These are phyloP conservation scores for Pythium brachiatum DNA, from an alignment of 352 stramenopile genomes.

Conservation along the genomic window DNA sequence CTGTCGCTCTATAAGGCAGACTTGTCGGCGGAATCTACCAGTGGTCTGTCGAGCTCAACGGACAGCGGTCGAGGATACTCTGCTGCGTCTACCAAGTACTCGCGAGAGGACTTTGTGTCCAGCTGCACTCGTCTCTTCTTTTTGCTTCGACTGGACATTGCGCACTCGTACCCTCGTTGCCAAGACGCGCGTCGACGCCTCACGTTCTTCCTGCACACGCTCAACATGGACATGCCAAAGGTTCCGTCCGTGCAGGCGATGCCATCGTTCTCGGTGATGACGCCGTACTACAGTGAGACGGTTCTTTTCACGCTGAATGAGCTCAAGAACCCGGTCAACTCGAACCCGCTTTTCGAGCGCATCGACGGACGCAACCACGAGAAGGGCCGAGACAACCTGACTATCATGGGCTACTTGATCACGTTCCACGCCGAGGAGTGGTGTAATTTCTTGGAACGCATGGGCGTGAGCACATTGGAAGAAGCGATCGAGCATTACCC, in stretches of 20 bases:
- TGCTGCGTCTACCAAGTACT: constrained; percentile 37
- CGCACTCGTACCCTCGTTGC: constrained; percentile 69
- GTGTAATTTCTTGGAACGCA: constrained; percentile 85
- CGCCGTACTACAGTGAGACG: constrained; percentile 86
- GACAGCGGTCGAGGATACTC: constrained; percentile 15
- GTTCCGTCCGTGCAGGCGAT: constrained; percentile 76
- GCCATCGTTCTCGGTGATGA: constrained; percentile 88
- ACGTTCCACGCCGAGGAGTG: constrained; percentile 87
- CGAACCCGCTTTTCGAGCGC: constrained; percentile 75
- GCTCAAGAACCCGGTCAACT: constrained; percentile 77
- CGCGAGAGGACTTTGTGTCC: constrained; percentile 64
- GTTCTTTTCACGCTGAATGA: constrained; percentile 87
- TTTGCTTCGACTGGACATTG: constrained; percentile 65
- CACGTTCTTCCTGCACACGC: constrained; percentile 84
- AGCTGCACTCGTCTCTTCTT: constrained; percentile 82
- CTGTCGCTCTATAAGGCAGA: constrained; percentile 70
- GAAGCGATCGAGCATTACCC: constrained; percentile 65
- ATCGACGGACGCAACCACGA: constrained; percentile 72
- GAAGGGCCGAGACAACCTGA: constrained; percentile 74
- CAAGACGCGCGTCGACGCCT: constrained; percentile 84
- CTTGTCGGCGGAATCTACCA: constrained; percentile 43
- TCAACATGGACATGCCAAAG: constrained; percentile 81
- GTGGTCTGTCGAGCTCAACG: constrained; percentile 35
- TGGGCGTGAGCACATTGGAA: constrained; percentile 65
- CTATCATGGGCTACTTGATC: constrained; percentile 87